These are phyloP conservation scores for Mitragyna speciosa DNA, from an alignment of 257 asterid species.

Conservation along the genomic window DNA sequence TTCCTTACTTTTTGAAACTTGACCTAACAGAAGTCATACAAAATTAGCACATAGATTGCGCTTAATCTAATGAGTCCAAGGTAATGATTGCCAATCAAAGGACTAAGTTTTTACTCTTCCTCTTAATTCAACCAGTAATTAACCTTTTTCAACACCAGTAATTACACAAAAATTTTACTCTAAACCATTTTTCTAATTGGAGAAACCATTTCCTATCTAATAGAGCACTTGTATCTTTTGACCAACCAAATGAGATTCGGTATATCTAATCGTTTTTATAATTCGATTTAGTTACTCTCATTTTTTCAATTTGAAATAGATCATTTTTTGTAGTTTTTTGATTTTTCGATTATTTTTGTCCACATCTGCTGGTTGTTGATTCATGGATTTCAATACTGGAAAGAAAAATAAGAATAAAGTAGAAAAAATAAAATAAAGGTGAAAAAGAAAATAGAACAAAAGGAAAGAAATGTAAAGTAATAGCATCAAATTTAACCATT, in stretches of 20 bases:
- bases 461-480: no score
- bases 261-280: no score
- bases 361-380: no score
- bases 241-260: not conserved
- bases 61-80: not conserved
- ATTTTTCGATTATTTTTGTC: no score
- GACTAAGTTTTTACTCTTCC: not conserved
- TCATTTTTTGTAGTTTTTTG: no score
- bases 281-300: no score
- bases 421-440: no score
- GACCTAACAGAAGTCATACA: not conserved
- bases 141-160: not conserved
- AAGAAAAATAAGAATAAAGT: no score
- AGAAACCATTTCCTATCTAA: not conserved
- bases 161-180: not conserved
- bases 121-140: not conserved
- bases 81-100: constrained; percentile 11
- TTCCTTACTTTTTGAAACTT: not conserved
- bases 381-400: no score
- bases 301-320: no score
- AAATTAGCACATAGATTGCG: not conserved
- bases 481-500: no score
- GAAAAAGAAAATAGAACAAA: no score
- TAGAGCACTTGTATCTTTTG: not conserved
- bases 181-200: not conserved